Conservation (phyloP, 108 stramenopile genomes). For the Mediolabrus comicus region DNA sequence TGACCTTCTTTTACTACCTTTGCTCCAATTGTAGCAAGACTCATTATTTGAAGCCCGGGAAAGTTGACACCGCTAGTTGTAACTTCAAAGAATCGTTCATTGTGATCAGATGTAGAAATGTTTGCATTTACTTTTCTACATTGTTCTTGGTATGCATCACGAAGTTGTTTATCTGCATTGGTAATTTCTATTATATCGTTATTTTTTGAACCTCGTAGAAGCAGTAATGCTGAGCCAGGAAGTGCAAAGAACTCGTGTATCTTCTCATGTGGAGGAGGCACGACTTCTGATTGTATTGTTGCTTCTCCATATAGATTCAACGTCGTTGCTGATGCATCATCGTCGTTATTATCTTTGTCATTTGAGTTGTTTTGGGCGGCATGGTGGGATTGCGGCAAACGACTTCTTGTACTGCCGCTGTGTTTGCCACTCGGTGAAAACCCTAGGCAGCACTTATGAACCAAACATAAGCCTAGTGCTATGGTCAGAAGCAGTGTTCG, state of each 20-base stretch:
- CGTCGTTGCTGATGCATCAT: slow-evolving; percentile 1
- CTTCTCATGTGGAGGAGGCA: slow-evolving; percentile 7
- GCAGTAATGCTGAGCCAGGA: slow-evolving; percentile 18
- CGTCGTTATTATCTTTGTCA: not conserved
- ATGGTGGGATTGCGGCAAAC: not conserved
- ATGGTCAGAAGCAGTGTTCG: no score
- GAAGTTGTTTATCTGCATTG: slow-evolving; percentile 19
- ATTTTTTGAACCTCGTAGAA: slow-evolving; percentile 40
- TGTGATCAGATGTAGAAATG: slow-evolving; percentile 1
- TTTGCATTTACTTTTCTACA: slow-evolving; percentile 19
- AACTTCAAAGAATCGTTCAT: slow-evolving; percentile 37
- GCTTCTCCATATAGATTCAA: slow-evolving; percentile 15
- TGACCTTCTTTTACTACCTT: slow-evolving; percentile 16
- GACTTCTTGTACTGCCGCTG: not conserved
- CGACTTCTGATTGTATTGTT: slow-evolving; percentile 2
- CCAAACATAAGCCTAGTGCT: not conserved
- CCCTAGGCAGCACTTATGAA: not conserved
- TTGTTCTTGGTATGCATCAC: slow-evolving; percentile 14
- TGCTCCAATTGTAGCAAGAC: slow-evolving; percentile 26
- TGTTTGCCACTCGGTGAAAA: not conserved
- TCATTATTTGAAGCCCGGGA: slow-evolving; percentile 36
- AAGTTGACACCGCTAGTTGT: slow-evolving; percentile 36
- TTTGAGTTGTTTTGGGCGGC: not conserved
- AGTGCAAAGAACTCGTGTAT: slow-evolving; percentile 38
- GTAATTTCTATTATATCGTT: slow-evolving; percentile 24